Base-by-base conservation (phyloP, 108 stramenopile genomes). In the Conticribra guillardii region DNA sequence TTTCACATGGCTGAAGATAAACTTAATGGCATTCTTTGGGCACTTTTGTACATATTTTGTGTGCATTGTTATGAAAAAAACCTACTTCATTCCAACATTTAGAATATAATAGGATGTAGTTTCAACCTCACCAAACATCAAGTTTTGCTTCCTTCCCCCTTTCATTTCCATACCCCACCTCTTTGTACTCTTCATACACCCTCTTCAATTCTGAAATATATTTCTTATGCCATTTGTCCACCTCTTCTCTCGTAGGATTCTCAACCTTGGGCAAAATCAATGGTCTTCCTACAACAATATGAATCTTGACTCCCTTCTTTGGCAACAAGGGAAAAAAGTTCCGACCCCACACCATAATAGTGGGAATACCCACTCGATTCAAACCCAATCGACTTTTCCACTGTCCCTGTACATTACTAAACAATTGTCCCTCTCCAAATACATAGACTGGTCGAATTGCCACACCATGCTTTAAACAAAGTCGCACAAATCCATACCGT, bases 91-190 rank as follows among this genome's bases (percentile, higher is more conserved):
- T n/a, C n/a, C n/a, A n/a, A n/a, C n/a, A n/a, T n/a, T n/a, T n/a
- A n/a, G n/a, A n/a, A n/a, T n/a, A n/a, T n/a, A n/a, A n/a, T n/a
- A n/a, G n/a, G n/a, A n/a, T n/a, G n/a, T n/a, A n/a, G n/a, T n/a
- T n/a, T n/a, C n/a, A n/a, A n/a, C n/a, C n/a, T 82, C 63, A 88
- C 87, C 87, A 88, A 30, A 88, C 30, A 62, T 88, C 87, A 29
- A 88, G 51, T 61, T 88, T 83, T 14, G 54, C 52, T 4, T 29
- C 54, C 64, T 86, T 80, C 18, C 71, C 82, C 22, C 58, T 33
- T 22, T 77, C 71, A 3, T 60, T 9, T 44, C 84, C 86, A 59
- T 87, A 89, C 17, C 79, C 82, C 28, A 26, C 69, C 46, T 84
- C 84, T 54, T 89, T 89, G 78, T 89, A 73, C n/a, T 76, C 70